These are phyloP conservation scores for Yamadazyma dendronema DNA, from an alignment of 1,139 yeast species.

Conservation along the genomic window DNA sequence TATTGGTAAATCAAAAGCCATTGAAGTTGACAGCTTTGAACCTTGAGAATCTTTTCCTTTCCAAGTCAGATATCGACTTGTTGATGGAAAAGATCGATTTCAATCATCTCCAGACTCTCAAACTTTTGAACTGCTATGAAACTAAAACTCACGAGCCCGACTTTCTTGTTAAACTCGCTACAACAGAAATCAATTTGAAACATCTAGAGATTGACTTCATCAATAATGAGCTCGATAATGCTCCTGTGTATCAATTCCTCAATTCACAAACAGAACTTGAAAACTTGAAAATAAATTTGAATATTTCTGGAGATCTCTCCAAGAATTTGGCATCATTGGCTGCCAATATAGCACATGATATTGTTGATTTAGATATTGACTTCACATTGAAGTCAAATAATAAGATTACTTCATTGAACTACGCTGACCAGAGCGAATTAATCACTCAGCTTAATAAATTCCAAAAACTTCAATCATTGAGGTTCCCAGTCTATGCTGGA, in stretches of 20 bases:
- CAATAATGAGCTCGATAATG: constrained; percentile 20
- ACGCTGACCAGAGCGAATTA: constrained; percentile 3
- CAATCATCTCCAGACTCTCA: constrained; percentile 16
- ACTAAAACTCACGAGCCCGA: not conserved
- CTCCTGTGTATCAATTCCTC: constrained; percentile 14
- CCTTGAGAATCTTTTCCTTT: constrained; percentile 18
- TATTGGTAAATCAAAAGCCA: constrained; percentile 11
- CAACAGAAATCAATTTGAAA: constrained; percentile 12
- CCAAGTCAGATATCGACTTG: constrained; percentile 14
- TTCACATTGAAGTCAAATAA: constrained; percentile 7
- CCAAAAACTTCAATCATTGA: not conserved
- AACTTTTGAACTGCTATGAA: constrained; percentile 23
- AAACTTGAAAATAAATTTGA: constrained; percentile 16
- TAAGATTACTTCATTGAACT: constrained; percentile 2
- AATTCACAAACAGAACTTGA: constrained; percentile 7
- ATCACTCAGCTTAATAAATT: constrained; percentile 7
- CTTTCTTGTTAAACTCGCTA: constrained; percentile 12
- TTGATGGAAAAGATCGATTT: constrained; percentile 15
- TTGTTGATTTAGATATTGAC: constrained; percentile 7
- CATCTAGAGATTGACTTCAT: constrained; percentile 16
- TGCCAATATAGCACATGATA: constrained; percentile 3
- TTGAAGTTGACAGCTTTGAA: constrained; percentile 14
- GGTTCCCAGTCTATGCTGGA: constrained; percentile 38
- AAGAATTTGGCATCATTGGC: constrained; percentile 11
- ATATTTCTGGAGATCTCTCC: constrained; percentile 16